phyloP scores from a whole-genome alignment of 2,329 filamentous ascomycete genomes.

The Thielaviopsis punctulata region DNA sequence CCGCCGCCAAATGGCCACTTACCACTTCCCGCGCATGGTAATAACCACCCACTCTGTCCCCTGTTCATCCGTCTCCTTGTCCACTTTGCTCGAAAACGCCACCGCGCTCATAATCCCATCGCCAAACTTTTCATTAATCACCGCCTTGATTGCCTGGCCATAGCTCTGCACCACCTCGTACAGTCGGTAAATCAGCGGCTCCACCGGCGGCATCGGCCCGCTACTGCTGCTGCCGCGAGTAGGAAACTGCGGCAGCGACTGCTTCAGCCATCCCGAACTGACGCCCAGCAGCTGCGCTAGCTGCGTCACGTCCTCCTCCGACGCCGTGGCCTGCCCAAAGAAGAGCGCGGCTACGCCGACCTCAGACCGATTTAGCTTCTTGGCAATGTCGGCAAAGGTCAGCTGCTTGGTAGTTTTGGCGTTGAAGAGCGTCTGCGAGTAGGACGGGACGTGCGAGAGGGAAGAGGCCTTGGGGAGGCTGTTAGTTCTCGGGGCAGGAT shows the following conservation, averaged over 20 bases:
- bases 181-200: slow-evolving; percentile 55
- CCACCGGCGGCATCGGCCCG: slow-evolving; percentile 20
- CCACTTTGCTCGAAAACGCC: slow-evolving; percentile 73
- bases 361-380: slow-evolving; percentile 61
- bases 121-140: slow-evolving; percentile 88
- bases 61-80: slow-evolving; percentile 79
- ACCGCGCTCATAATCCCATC: slow-evolving; percentile 97
- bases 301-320: slow-evolving; percentile 46
- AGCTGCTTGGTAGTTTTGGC: slow-evolving; percentile 55
- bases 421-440: slow-evolving; percentile 58
- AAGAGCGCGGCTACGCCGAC: slow-evolving; percentile 78
- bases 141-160: slow-evolving; percentile 86
- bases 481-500: too few relatives aligned
- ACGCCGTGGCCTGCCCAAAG: slow-evolving; percentile 70
- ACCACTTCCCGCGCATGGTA: slow-evolving; percentile 72
- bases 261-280: slow-evolving; percentile 35
- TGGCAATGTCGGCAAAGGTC: slow-evolving; percentile 49
- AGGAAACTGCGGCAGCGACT: slow-evolving; percentile 49
- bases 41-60: slow-evolving; percentile 74
- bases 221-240: slow-evolving; percentile 57
- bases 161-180: slow-evolving; percentile 97
- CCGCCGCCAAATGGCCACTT: slow-evolving; percentile 17
- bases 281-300: slow-evolving; percentile 50
- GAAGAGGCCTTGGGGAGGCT: not conserved
- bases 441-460: slow-evolving; percentile 38